Base-by-base conservation (phyloP, 192 early-diverging fungal species). In the Coemansia asiatica region DNA sequence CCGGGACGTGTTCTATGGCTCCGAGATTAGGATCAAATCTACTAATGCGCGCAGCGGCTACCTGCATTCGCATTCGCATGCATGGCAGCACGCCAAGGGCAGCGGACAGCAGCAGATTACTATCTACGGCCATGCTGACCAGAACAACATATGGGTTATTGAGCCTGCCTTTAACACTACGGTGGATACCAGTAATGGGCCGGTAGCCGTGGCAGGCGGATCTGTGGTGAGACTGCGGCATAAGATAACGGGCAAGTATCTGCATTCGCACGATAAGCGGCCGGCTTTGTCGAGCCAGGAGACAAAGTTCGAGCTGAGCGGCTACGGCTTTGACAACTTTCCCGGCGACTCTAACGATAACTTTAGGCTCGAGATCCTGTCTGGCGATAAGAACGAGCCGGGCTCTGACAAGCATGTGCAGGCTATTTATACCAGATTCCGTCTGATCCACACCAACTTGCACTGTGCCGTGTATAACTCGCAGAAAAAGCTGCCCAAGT, bases 281-380 rank as follows among this genome's bases (percentile, higher is more conserved):
- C 78, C 90, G 22, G 88, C 92, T 29, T 36, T 91, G 12, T 85
- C 86, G 16, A 85, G 84, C 40, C 77, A 79, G 18, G 87, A 91
- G 50, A 81, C 87, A 47, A 87, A 90, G 61, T 90, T 90, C 64
- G 88, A 91, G 81, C 85, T 90, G 21, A 83, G 85, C 71, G 89
- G 74, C 22, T 92, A 92, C 67, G 91, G 91, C 2, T 91, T 84
- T 58, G 56, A 74, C 4, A 84, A 83, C 12, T 93, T 90, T 75
- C 60, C 75, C 4, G 95, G 96, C 31, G 96, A 98, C 77, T 76
- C 86, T 40, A 98, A 98, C 66, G 96, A 98, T 78, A 83, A 91
- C 76, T 98, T 93, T 85, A 75, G 82, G 21, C 70, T 98, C 4
- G 91, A 94, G 28, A 90, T 95, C 51, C 68, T 86, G 28, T 72